Evolutionary conservation across 257 asterid species (phyloP).

Genomic region (Capsicum pubescens): DNA sequence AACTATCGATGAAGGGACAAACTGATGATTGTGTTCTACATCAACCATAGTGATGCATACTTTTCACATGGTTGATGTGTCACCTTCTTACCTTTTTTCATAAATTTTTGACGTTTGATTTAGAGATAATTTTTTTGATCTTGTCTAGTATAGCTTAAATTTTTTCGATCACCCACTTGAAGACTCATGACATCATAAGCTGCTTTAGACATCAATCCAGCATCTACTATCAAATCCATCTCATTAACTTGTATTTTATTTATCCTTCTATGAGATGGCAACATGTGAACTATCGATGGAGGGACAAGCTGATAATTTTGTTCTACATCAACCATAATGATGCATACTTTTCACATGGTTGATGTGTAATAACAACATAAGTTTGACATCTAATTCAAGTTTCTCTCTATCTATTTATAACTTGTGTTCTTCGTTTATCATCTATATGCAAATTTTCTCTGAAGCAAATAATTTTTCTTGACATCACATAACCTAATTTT

Average conservation of each 20-base stretch:
- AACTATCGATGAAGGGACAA: not conserved
- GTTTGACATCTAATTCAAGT: constrained; percentile 68
- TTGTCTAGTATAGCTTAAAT: too few species aligned
- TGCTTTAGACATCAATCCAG: not conserved
- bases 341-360: not conserved
- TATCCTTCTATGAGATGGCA: not conserved
- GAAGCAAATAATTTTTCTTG: constrained; percentile 51
- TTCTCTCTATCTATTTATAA: constrained; percentile 61
- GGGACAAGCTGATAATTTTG: too few species aligned
- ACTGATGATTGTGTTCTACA: not conserved
- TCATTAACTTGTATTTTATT: too few species aligned
- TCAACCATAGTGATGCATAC: not conserved
- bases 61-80: not conserved
- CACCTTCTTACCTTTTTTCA: too few species aligned
- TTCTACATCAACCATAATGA: not conserved
- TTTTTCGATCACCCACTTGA: not conserved
- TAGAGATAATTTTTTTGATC: not conserved
- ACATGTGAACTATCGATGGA: not conserved
- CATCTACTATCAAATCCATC: not conserved
- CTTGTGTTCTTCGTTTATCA: constrained; percentile 57
- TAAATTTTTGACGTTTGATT: too few species aligned
- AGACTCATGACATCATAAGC: not conserved
- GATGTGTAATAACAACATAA: constrained; percentile 23
- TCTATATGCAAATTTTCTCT: constrained; percentile 59
- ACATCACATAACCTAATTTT: constrained; percentile 57